phyloP scores from a whole-genome alignment of 305 asterid species.

The Fraxinus sp. region DNA sequence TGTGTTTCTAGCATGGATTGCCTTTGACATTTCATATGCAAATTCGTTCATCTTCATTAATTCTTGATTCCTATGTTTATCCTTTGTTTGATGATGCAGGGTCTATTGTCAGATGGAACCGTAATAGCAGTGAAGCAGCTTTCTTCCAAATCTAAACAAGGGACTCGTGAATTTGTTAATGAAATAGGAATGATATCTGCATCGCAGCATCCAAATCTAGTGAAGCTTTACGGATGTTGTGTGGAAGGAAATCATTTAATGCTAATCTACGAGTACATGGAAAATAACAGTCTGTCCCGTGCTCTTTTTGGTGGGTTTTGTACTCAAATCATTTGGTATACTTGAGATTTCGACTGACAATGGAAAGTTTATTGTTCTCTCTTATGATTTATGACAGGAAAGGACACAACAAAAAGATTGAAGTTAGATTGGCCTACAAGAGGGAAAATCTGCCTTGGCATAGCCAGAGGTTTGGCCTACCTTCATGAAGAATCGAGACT shows the following conservation, averaged over 20 bases:
- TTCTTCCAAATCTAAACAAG: constrained; percentile 87
- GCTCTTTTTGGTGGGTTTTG: constrained; percentile 70
- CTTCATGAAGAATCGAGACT: constrained; percentile 86
- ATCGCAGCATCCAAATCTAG: constrained; percentile 76
- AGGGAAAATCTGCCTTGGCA: constrained; percentile 69
- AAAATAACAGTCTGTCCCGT: constrained; percentile 80
- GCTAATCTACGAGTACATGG: constrained; percentile 86
- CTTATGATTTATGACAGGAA: constrained; percentile 40
- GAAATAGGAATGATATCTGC: constrained; percentile 93
- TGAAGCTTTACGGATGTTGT: constrained; percentile 87
- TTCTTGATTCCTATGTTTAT: neutral
- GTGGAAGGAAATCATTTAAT: constrained; percentile 81
- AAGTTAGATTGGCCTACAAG: constrained; percentile 83
- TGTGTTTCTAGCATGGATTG: neutral
- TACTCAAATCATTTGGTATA: constrained; percentile 1
- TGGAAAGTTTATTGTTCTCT: constrained; percentile 9
- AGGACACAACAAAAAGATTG: constrained; percentile 40
- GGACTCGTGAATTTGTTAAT: constrained; percentile 79
- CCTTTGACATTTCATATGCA: neutral
- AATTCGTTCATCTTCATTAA: neutral
- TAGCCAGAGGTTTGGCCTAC: constrained; percentile 77
- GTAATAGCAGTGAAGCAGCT: constrained; percentile 90
- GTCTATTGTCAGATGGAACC: constrained; percentile 78
- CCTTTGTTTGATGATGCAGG: constrained; percentile 42
- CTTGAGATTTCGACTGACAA: neutral